These are phyloP conservation scores for Penicillium sp. DNA, from an alignment of 2,329 filamentous ascomycete species.

Conservation along the genomic window DNA sequence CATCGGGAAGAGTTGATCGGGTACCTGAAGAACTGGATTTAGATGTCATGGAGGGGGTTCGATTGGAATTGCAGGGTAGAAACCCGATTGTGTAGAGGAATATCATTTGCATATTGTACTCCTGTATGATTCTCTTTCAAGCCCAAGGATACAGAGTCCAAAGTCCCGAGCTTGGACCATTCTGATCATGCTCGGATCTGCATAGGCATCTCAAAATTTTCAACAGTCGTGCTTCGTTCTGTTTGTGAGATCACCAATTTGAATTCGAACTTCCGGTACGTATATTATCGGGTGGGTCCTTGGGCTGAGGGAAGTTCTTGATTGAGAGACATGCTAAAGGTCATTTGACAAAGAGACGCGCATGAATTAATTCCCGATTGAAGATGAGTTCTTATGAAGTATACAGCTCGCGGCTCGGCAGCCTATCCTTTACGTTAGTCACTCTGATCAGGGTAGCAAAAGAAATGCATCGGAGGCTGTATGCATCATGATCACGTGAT, in stretches of 20 bases:
- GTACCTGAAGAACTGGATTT: neutral
- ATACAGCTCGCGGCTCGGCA: neutral
- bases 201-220: constrained; percentile 66
- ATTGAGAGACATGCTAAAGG: neutral
- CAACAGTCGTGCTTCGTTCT: constrained; percentile 67
- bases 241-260: constrained; percentile 8
- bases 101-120: neutral
- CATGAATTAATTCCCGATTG: neutral
- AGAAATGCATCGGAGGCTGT: neutral
- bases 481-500: constrained; percentile 2
- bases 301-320: neutral
- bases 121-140: neutral
- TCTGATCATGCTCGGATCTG: constrained; percentile 64
- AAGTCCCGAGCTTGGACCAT: constrained; percentile 65
- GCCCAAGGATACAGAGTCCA: neutral
- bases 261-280: constrained; percentile 24
- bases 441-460: neutral
- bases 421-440: neutral
- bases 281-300: constrained; percentile 12
- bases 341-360: neutral
- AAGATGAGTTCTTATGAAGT: neutral
- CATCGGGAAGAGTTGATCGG: neutral
- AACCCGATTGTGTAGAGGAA: neutral
- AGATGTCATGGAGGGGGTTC: neutral
- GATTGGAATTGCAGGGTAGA: neutral